Conservation (phyloP, 805 yeast genomes). For the Lachancea fermentati region DNA sequence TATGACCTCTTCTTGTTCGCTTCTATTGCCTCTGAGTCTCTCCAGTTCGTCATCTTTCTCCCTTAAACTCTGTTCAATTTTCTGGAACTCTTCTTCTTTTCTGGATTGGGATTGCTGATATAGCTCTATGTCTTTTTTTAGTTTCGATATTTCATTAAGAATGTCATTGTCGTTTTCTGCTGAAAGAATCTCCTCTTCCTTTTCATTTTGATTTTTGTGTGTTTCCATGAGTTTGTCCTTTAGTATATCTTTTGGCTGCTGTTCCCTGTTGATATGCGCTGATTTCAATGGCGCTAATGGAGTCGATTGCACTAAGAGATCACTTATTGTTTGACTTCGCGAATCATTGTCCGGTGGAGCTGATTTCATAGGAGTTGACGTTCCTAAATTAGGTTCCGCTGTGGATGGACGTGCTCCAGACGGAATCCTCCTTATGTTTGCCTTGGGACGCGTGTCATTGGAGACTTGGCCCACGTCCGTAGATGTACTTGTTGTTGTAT, state of each 20-base stretch:
- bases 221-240: constrained; percentile 9
- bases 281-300: constrained; percentile 13
- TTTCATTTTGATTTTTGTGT: constrained; percentile 6
- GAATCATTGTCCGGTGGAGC: constrained; percentile 8
- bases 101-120: constrained; percentile 1
- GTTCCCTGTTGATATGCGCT: not conserved
- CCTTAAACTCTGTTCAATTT: constrained; percentile 4
- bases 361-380: constrained; percentile 16
- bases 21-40: not conserved
- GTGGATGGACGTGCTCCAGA: constrained; percentile 19
- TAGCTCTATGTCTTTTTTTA: constrained; percentile 8
- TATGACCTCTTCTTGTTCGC: not conserved
- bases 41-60: constrained; percentile 6
- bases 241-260: constrained; percentile 12
- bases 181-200: not conserved
- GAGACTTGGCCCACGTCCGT: not conserved
- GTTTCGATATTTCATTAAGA: constrained; percentile 9
- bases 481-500: constrained; percentile 5
- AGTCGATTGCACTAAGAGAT: constrained; percentile 20
- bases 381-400: constrained; percentile 14
- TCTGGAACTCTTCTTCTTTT: constrained; percentile 8
- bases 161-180: constrained; percentile 2
- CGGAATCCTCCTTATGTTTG: constrained; percentile 16
- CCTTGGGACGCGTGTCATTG: constrained; percentile 9
- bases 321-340: constrained; percentile 13